Base-by-base conservation (phyloP, 129 eudicot genomes). In the Tagetes patula region DNA sequence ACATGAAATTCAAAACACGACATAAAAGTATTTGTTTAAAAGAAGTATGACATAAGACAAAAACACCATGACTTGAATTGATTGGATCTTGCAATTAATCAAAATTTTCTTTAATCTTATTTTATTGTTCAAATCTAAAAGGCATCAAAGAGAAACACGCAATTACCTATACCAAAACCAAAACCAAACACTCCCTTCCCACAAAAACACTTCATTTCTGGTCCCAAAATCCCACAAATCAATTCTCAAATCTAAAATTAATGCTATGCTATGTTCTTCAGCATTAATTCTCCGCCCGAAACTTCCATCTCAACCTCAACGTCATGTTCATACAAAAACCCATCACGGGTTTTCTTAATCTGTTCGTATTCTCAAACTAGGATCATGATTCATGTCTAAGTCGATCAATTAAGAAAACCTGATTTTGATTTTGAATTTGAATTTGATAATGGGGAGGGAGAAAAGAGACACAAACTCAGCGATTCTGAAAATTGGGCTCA, bases 401-500 rank as follows among this genome's bases (percentile, higher is more conserved):
- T 54, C 33, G 66, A 71, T 50, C 6, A 50, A 13, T 50, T 50
- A 13, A 50, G 31, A 14, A 5, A 5, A 50, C 5, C 4, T 8
- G 56, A 30, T 27, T 50, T 50, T 50, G 27, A 50, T 13, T 50
- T n/a, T 13, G 34, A 52, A 8, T 68, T 76, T 68, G 69, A 34
- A 33, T 69, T 69, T 69, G 42, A 85, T 76, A 79, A 79, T 72
- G 82, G 82, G 71, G 38, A 85, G 74, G 42, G 91, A 77, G 69
- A 82, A 77, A 20, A 77, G 66, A 69, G 87, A 79, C 34, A 37
- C 84, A 65, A 73, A 72, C 20, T 86, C 95, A 1, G 77, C 75
- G 55, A 66, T 87, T 67, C 49, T 93, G 50, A 89, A 84, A 79
- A 75, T 87, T 79, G 98, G 96, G 76, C 85, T 83, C 9, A 90